These are phyloP conservation scores for Aspergillus quadrilineatus DNA, from an alignment of 2,329 filamentous ascomycete genomes.

Conservation along the genomic window DNA sequence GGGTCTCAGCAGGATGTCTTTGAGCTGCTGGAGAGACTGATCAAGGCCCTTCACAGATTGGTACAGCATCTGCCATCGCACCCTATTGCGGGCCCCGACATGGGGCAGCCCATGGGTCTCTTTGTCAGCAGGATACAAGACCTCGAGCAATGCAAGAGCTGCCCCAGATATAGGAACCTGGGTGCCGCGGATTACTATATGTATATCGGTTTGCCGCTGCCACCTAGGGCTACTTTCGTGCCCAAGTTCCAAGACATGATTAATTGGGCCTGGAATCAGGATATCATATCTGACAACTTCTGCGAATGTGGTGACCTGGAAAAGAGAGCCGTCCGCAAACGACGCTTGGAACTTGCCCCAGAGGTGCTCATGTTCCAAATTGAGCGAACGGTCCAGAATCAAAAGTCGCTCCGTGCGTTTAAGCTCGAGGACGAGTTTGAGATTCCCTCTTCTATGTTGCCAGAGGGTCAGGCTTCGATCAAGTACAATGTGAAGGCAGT, in stretches of 20 bases:
- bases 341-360: background rate
- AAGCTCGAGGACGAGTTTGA: background rate
- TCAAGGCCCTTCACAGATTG: background rate
- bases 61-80: too few relatives aligned
- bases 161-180: too few relatives aligned
- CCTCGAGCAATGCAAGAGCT: too few relatives aligned
- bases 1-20: background rate
- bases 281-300: too few relatives aligned
- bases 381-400: background rate
- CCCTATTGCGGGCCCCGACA: too few relatives aligned
- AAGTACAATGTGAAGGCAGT: background rate
- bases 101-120: too few relatives aligned
- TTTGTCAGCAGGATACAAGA: too few relatives aligned
- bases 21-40: background rate
- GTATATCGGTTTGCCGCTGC: too few relatives aligned
- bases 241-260: background rate
- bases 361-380: background rate
- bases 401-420: background rate
- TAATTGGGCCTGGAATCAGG: background rate
- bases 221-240: background rate
- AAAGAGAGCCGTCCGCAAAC: background rate
- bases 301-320: too few relatives aligned
- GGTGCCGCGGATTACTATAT: too few relatives aligned
- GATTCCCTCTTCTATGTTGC: background rate
- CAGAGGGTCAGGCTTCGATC: background rate